Percentiles rank a stretch among this genome's conserved stretches.
phyloP scores from a whole-genome alignment of 441 rosid genomes.

The Gossypium aridum region DNA sequence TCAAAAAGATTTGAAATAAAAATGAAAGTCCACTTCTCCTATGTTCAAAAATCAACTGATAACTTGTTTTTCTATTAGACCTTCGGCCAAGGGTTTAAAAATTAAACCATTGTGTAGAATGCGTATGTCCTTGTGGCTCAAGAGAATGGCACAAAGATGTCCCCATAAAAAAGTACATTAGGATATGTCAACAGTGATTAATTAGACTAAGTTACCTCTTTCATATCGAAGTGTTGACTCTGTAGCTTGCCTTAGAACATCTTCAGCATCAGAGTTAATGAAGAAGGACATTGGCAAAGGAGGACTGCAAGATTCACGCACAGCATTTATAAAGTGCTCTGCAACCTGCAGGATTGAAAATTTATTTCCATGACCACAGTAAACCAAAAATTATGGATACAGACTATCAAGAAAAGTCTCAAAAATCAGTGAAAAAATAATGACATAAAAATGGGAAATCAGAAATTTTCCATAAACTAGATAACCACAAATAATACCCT shows the following conservation, averaged over 20 bases:
- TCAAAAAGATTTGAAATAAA: neutral
- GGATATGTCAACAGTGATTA: neutral
- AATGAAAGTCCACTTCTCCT: neutral
- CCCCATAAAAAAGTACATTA: neutral
- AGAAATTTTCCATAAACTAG: neutral
- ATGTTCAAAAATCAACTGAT: neutral
- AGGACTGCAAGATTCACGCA: slow-evolving; percentile 33
- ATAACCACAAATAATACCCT: slow-evolving; percentile 19
- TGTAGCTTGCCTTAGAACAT: slow-evolving; percentile 50
- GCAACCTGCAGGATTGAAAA: slow-evolving; percentile 39
- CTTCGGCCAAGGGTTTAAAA: neutral
- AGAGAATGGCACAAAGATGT: neutral
- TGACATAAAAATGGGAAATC: neutral
- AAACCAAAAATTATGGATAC: neutral
- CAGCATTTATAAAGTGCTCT: slow-evolving; percentile 41
- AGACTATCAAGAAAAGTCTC: neutral
- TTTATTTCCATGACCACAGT: neutral
- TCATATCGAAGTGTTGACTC: slow-evolving; percentile 51
- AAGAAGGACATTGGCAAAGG: slow-evolving; percentile 54
- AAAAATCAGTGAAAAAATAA: neutral
- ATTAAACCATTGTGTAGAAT: neutral
- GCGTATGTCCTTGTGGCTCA: neutral
- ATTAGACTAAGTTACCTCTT: slow-evolving; percentile 33
- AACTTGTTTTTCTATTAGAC: neutral
- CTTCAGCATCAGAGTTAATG: slow-evolving; percentile 35